A percentile compares a stretch with the other conserved stretches of the same genome.
Conservation (phyloP, 192 early-diverging fungal species). For the Thoreauomyces humboldtii region DNA sequence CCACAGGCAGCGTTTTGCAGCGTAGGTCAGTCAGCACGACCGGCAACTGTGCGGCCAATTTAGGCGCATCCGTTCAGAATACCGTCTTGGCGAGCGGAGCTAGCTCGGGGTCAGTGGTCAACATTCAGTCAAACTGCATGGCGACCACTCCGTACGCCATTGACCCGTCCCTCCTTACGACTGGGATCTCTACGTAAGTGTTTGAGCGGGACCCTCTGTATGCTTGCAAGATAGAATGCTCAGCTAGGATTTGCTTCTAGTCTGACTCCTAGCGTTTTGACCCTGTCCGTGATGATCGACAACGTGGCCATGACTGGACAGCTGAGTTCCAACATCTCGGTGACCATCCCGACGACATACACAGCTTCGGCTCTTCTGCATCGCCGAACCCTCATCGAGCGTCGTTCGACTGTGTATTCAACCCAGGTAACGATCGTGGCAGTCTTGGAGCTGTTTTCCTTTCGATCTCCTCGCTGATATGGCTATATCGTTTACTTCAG, state of each 20-base stretch:
- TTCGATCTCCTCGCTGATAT: too few species aligned
- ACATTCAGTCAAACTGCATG: constrained; percentile 1
- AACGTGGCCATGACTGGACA: not conserved
- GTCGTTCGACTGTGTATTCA: not conserved
- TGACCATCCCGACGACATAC: not conserved
- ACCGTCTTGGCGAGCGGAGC: not conserved
- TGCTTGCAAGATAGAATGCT: not conserved
- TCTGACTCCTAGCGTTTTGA: not conserved
- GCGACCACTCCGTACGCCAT: not conserved
- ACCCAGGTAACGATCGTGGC: too few species aligned
- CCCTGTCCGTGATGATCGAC: not conserved
- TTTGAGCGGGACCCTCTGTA: too few species aligned
- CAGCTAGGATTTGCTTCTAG: not conserved
- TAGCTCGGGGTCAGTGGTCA: not conserved
- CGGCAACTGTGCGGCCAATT: constrained; percentile 1
- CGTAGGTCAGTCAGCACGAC: too few species aligned
- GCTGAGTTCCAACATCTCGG: not conserved
- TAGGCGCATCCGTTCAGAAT: not conserved
- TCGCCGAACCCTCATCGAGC: constrained; percentile 3
- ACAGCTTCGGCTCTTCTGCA: not conserved
- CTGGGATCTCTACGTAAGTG: not conserved
- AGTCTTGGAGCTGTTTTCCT: too few species aligned
- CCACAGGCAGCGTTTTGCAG: too few species aligned
- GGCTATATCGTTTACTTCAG: too few species aligned
- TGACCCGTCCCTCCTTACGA: not conserved